Conservation (phyloP, 495 filamentous ascomycete species). For the Annulohypoxylon maeteangense region DNA sequence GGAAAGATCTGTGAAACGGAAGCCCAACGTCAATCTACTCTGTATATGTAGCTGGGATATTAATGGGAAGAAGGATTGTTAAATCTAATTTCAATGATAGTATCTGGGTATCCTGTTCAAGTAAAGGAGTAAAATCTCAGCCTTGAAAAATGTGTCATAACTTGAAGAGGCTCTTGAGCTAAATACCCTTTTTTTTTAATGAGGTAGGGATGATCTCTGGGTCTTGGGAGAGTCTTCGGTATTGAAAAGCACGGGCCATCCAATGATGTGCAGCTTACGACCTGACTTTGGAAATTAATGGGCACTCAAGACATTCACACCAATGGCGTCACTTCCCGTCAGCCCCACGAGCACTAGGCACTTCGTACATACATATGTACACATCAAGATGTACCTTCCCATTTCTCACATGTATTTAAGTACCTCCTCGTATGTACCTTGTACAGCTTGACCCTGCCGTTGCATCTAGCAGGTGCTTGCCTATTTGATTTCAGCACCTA, state of each 20-base stretch:
- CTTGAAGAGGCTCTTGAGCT: not conserved
- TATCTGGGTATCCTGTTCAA: constrained; percentile 6
- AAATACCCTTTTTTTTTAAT: not conserved
- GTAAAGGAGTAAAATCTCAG: not conserved
- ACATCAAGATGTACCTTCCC: not conserved
- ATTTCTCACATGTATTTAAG: not conserved
- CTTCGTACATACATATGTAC: not conserved
- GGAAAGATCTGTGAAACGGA: constrained; percentile 7
- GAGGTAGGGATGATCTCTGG: not conserved
- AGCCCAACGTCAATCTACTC: constrained; percentile 6
- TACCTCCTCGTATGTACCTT: not conserved
- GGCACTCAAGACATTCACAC: not conserved
- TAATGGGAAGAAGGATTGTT: not conserved
- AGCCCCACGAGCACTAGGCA: constrained; percentile 19
- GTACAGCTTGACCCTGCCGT: not conserved
- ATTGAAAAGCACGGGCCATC: constrained; percentile 27
- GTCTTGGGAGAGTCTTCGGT: not conserved
- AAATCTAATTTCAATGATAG: not conserved
- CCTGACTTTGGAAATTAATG: constrained; percentile 31
- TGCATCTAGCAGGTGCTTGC: constrained; percentile 5
- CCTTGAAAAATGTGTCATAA: not conserved
- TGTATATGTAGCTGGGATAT: not conserved
- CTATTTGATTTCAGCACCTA: not conserved
- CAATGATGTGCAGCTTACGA: constrained; percentile 32
- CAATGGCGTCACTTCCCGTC: constrained; percentile 44